phyloP scores from a whole-genome alignment of 2,329 filamentous ascomycete genomes.

The Claviceps sp. region DNA sequence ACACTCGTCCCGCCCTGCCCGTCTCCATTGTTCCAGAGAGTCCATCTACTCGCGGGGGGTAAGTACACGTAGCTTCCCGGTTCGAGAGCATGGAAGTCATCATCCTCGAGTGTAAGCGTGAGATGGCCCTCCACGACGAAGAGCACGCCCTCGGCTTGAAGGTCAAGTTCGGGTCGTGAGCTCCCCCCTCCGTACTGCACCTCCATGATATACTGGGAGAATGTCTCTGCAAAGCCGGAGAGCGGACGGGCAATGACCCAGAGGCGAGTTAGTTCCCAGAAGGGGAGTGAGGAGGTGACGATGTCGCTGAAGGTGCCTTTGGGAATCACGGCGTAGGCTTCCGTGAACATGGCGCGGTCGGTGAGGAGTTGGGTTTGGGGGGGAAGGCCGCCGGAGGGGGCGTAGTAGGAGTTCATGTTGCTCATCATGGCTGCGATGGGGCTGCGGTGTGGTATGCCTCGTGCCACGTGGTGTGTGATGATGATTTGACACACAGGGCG shows the following conservation, averaged over 20 bases:
- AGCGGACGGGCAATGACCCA: conserved; percentile 6
- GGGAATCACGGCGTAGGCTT: conserved; percentile 6
- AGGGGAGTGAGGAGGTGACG: conserved; percentile 4
- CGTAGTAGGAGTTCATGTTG: conserved; percentile 3
- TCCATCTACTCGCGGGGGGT: not conserved
- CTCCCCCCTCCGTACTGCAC: conserved; percentile 2
- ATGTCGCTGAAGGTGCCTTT: conserved; percentile 5
- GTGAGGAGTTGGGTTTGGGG: conserved; percentile 5
- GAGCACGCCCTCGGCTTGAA: conserved; percentile 1
- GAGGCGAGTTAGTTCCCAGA: conserved; percentile 4
- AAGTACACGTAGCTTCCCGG: conserved; percentile 5
- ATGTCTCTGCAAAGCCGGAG: conserved; percentile 5
- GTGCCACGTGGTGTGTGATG: no score
- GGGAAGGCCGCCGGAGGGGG: conserved; percentile 3
- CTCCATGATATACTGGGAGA: conserved; percentile 7
- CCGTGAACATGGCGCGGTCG: conserved; percentile 6
- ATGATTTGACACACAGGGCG: no score
- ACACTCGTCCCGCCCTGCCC: not conserved
- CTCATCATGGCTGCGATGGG: no score
- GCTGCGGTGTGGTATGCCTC: no score
- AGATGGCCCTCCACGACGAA: conserved; percentile 3
- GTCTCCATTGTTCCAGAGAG: not conserved
- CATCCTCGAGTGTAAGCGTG: not conserved
- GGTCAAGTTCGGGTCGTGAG: conserved; percentile 2
- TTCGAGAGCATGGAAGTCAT: not conserved